Evolutionary conservation across 345 rosid genomes (phyloP).

Genomic region (Adansonia digitata): DNA sequence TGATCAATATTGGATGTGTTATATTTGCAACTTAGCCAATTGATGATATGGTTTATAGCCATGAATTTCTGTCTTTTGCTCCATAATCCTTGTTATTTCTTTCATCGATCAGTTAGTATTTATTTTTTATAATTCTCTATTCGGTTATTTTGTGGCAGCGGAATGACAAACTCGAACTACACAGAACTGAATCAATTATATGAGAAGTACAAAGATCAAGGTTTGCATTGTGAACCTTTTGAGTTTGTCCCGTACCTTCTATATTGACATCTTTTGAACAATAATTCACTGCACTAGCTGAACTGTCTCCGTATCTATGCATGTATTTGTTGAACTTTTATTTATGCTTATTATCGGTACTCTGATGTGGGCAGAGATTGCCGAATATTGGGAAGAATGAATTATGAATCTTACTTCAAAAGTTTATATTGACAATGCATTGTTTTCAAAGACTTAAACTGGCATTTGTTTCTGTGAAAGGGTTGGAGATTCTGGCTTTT

Average conservation of each 20-base stretch:
- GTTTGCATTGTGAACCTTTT: conserved; percentile 29
- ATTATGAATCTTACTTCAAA: background rate
- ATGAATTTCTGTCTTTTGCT: background rate
- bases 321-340: background rate
- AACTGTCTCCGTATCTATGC: background rate
- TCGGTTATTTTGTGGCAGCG: conserved; percentile 41
- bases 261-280: background rate
- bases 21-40: background rate
- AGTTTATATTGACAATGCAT: background rate
- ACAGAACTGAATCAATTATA: conserved; percentile 64
- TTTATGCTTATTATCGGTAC: background rate
- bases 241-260: background rate
- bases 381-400: background rate
- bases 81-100: background rate
- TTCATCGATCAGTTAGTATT: background rate
- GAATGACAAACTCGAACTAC: conserved; percentile 86
- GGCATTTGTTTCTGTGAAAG: conserved; percentile 29
- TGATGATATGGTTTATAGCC: background rate
- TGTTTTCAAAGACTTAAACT: background rate
- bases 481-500: conserved; percentile 79
- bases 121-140: background rate
- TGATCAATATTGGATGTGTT: background rate
- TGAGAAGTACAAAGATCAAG: conserved; percentile 73
- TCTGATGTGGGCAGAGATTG: background rate
- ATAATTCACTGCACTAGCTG: background rate